Evolutionary conservation across 768 basidiomycete species (phyloP).

Genomic region (Tylopilus subfusipes): DNA sequence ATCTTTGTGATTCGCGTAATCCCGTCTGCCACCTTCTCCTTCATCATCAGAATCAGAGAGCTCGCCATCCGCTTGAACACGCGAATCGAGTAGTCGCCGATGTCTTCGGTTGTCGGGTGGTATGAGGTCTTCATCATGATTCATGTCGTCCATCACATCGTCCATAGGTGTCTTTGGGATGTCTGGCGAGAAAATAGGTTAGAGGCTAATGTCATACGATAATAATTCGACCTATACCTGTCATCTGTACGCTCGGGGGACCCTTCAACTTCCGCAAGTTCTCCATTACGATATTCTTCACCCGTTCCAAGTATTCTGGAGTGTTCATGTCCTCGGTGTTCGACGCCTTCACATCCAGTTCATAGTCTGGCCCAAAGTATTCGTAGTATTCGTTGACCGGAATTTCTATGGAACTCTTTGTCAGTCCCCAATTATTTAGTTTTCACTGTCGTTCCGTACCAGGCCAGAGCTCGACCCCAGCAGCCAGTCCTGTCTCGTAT

Average conservation of each 20-base stretch:
- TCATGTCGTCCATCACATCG: conserved; percentile 73
- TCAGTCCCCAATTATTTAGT: conserved; percentile 2
- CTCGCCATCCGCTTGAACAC: conserved; percentile 81
- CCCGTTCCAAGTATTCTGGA: conserved; percentile 86
- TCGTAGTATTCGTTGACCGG: conserved; percentile 99
- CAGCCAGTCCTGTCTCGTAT: conserved; percentile 96
- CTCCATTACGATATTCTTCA: conserved; percentile 89
- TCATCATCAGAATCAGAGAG: conserved; percentile 98
- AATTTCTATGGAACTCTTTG: conserved; percentile 59
- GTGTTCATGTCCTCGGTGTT: conserved; percentile 97
- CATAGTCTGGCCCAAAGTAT: conserved; percentile 97
- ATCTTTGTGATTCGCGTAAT: conserved; percentile 59
- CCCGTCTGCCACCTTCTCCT: conserved; percentile 79
- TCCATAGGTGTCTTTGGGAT: conserved; percentile 84
- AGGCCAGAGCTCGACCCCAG: conserved; percentile 86
- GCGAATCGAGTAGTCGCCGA: conserved; percentile 72
- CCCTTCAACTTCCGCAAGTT: conserved; percentile 82
- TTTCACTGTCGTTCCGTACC: conserved; percentile 43
- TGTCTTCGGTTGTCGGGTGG: conserved; percentile 75
- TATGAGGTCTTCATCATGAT: conserved; percentile 80
- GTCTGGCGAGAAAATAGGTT: conserved; percentile 43
- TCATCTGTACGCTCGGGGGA: conserved; percentile 91
- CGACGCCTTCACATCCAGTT: conserved; percentile 89
- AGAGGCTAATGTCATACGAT: not conserved
- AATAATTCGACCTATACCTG: conserved; percentile 45